Evolutionary conservation across 208 protist genomes (phyloP), one percentile per base, ranked within the genome.

Genomic region (Leishmania mexicana): DNA sequence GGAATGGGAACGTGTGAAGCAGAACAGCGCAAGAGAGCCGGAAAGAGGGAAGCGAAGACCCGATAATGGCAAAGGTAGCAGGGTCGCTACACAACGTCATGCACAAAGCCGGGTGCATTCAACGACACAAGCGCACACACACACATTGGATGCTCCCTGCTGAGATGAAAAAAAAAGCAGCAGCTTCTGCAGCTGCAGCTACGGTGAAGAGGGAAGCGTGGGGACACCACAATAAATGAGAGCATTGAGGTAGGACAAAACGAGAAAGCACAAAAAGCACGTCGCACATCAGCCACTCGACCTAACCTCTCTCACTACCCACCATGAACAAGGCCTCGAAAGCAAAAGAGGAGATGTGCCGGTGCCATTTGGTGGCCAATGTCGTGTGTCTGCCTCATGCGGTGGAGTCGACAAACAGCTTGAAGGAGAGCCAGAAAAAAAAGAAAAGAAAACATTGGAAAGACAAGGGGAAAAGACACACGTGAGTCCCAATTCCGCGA

Each of bases 391-490:
- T 54, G 47, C 70, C 24, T 53, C 24, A 72, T 31, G 67, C 8
- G n/a, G 13, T 7, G 24, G 13, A 74, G 70, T 74, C 10, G 45
- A 2, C 45, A 38, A 51, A 31, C 70, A 74, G 28, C 62, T 40
- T 35, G 21, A 72, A 68, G 15, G 64, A 7, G 49, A 13, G 57
- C 70, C 40, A 54, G 42, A 78, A 53, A 68, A 31, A 21, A 78
- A 76, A 57, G 71, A 40, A n/a, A 71, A 71, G 58, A 53, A 49
- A 74, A 51, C 21, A 70, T 76, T 28, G 64, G 53, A 76, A 45
- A 58, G 19, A 60, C 38, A 38, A 28, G 19, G 70, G 38, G 71
- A 75, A 62, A 65, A 42, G 70, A 54, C 47, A 76, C 42, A 83
- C 62, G 62, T 40, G 31, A 19, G 62, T 38, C 31, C 7, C 51